These are phyloP conservation scores for Echinochloa phyllopogon DNA, from an alignment of 176 grass and related monocot genomes.

Conservation along the genomic window DNA sequence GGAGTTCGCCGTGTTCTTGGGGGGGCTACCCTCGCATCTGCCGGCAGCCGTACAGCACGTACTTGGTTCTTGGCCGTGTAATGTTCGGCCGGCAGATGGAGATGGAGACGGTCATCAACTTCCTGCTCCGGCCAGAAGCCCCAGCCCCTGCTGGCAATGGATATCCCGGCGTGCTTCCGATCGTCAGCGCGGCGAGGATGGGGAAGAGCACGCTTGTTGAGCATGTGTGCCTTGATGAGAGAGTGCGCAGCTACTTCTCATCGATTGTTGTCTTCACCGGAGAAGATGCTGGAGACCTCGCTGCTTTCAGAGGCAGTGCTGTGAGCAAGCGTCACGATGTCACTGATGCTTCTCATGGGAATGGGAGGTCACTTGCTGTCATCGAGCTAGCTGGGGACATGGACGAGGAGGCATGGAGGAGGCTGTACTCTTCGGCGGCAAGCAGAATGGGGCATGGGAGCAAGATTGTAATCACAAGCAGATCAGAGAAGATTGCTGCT, in stretches of 20 bases:
- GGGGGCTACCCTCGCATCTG: not conserved
- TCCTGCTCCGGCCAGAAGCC: conserved; percentile 22
- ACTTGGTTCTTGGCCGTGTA: conserved; percentile 13
- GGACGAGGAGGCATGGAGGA: conserved; percentile 37
- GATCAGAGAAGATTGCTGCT: not conserved
- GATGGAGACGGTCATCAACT: conserved; percentile 30
- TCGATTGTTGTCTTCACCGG: not conserved
- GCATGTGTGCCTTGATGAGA: conserved; percentile 43
- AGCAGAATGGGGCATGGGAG: conserved; percentile 15
- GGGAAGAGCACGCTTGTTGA: conserved; percentile 56
- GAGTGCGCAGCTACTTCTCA: conserved; percentile 39
- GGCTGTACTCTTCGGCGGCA: not conserved
- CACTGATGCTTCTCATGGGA: not conserved
- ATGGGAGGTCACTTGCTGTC: conserved; percentile 23
- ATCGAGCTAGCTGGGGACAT: conserved; percentile 20
- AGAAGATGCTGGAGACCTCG: not conserved
- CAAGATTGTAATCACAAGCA: conserved; percentile 40
- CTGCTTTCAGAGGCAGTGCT: not conserved
- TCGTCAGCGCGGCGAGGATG: conserved; percentile 31
- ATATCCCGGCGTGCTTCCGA: conserved; percentile 31
- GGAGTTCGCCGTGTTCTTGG: not conserved
- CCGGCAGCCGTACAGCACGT: not conserved
- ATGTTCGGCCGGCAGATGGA: conserved; percentile 47
- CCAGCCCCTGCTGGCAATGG: not conserved
- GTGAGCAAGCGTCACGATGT: conserved; percentile 32